phyloP scores from a whole-genome alignment of 164 flowering plant genomes.

The Umbilicus rupestris region DNA sequence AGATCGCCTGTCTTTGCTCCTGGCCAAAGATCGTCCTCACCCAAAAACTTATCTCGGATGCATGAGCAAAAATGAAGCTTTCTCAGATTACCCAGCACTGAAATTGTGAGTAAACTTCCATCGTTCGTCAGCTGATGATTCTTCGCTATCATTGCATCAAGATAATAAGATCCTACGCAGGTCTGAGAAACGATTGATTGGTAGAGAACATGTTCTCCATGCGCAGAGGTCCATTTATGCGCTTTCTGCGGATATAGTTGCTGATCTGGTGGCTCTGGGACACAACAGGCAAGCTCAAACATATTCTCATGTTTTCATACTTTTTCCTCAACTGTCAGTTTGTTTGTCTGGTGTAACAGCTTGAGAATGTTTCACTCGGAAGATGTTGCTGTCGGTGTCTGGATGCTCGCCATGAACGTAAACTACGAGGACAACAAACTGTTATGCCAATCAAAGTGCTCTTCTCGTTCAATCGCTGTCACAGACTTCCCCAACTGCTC shows the following conservation, averaged over 20 bases:
- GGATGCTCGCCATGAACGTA: slow-evolving; percentile 81
- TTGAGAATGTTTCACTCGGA: slow-evolving; percentile 62
- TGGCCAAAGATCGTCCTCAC: slow-evolving; percentile 59
- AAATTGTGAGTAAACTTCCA: too few relatives aligned
- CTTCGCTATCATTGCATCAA: too few relatives aligned
- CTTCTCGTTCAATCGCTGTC: slow-evolving; percentile 57
- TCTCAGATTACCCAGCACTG: too few relatives aligned
- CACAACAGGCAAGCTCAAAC: slow-evolving; percentile 35
- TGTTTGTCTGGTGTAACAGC: slow-evolving; percentile 24
- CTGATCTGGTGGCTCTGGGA: slow-evolving; percentile 32
- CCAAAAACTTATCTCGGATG: slow-evolving; percentile 66
- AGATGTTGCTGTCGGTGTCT: slow-evolving; percentile 61
- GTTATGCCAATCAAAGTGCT: slow-evolving; percentile 55
- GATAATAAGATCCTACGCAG: slow-evolving; percentile 24
- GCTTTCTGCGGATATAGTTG: slow-evolving; percentile 57
- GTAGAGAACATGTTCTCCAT: slow-evolving; percentile 57
- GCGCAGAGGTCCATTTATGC: slow-evolving; percentile 68
- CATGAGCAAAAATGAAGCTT: slow-evolving; percentile 75
- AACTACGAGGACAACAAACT: slow-evolving; percentile 49
- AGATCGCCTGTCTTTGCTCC: slow-evolving; percentile 64
- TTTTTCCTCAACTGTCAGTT: not conserved
- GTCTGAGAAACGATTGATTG: slow-evolving; percentile 49
- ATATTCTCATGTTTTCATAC: not conserved
- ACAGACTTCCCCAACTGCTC: slow-evolving; percentile 72
- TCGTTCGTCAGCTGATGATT: too few relatives aligned